Base-by-base conservation (phyloP, 208 protist genomes). In the Leishmania amazonensis region DNA sequence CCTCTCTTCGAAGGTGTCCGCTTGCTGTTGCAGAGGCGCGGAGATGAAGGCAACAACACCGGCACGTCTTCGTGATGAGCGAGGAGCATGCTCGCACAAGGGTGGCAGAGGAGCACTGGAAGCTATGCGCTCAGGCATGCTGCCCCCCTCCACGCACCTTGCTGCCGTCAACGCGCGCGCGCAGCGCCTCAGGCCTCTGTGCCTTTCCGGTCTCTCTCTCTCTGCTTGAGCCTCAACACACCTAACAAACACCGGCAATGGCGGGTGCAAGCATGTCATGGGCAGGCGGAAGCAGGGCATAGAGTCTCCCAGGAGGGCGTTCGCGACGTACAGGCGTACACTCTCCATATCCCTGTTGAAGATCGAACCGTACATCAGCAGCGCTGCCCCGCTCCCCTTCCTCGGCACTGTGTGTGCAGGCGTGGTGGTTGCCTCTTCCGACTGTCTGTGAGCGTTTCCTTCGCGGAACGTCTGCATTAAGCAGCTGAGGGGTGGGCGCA, bases 1-100 rank as follows among this genome's bases (percentile, higher is more conserved):
- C 94, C 94, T 19, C 53, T 95, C 1, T 96, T 94, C 81, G 92
- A 97, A 74, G 53, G 85, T 15, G 80, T 88, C 35, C 82, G 84
- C 47, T 78, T 79, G n/a, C 47, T 90, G 57, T 28, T 82, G 73
- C 49, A 81, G 71, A 28, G 74, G 8, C 65, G 78, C 6, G 57
- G 47, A 47, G 21, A 51, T 62, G 40, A 45, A 71, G 9, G 31
- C 35, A 21, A 2, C 49, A 0, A 1, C 9, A 53, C 35, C 11
- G 73, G 38, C 45, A 28, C 54, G 45, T 74, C 68, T 74, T 54
- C 68, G 45, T n/a, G 40, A 49, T 74, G 35, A 17, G 21, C 4
- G 38, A 11, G 67, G 8, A 21, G 40, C 15, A 17, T 13, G 42
- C 40, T 47, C 6, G 13, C 67, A 28, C 67, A 31, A 40, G 21